Percentiles rank a stretch among this genome's conserved stretches.
phyloP scores from a whole-genome alignment of 169 alveolate genomes.

The Amoebophrya sp. region DNA sequence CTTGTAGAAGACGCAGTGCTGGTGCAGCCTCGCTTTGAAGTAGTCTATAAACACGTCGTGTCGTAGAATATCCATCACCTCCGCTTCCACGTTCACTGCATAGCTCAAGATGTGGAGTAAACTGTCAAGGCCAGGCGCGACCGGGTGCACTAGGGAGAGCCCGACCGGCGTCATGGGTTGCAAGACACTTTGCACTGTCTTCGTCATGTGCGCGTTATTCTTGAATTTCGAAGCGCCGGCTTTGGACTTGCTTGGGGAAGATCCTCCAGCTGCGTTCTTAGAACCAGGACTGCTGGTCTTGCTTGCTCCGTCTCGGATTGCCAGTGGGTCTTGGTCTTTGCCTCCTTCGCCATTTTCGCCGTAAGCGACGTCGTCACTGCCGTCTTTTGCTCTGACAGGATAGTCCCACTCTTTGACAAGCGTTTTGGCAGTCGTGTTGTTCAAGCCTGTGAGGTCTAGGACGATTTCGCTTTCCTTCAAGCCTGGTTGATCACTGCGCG shows the following conservation, averaged over 20 bases:
- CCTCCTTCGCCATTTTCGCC: too few relatives aligned
- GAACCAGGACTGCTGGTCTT: not conserved
- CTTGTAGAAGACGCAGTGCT: conserved; percentile 28
- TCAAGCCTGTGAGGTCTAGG: not conserved
- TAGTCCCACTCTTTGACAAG: not conserved
- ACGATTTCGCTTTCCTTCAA: not conserved
- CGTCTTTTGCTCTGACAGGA: not conserved
- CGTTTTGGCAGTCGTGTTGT: not conserved
- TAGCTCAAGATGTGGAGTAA: not conserved
- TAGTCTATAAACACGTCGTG: conserved; percentile 19
- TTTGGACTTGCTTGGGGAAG: too few relatives aligned
- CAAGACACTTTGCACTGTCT: not conserved
- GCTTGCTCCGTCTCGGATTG: not conserved
- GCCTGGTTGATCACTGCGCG: not conserved
- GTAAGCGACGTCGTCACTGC: not conserved
- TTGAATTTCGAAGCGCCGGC: not conserved
- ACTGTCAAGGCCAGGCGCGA: not conserved
- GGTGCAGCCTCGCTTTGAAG: not conserved
- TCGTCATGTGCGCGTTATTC: not conserved
- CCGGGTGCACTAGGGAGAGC: not conserved
- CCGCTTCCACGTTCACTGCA: not conserved
- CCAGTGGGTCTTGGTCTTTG: not conserved
- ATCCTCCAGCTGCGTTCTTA: not conserved
- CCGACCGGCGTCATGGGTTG: not conserved
- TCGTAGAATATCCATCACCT: not conserved